A percentile compares a stretch with the other conserved stretches of the same genome.
Evolutionary conservation across 179 eudicot species (phyloP).

Genomic region (Spergularia azorica): DNA sequence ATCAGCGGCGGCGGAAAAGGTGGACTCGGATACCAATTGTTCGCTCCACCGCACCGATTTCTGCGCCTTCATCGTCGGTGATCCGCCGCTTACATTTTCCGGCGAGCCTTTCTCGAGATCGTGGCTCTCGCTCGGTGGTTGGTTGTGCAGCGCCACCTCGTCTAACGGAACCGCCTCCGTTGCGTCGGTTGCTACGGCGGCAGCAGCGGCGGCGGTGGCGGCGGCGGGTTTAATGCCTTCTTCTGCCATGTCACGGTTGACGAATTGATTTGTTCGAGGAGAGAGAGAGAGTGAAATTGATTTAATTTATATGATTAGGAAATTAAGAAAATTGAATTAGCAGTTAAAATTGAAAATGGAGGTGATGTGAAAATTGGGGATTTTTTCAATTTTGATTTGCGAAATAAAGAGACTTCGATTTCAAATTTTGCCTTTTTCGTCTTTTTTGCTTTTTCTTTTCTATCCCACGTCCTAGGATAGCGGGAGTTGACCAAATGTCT

Average conservation of each 20-base stretch:
- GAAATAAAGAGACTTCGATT: too few species aligned
- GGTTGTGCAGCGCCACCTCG: slow-evolving; percentile 9
- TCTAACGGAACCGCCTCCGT: slow-evolving; percentile 20
- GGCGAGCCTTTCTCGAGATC: slow-evolving; percentile 22
- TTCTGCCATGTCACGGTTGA: slow-evolving; percentile 11
- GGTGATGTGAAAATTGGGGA: not conserved
- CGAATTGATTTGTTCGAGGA: not conserved
- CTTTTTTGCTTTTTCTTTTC: too few species aligned
- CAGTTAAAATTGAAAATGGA: not conserved
- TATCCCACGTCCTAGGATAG: too few species aligned
- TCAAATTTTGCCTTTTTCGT: too few species aligned
- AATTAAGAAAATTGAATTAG: not conserved
- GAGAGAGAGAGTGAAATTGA: too few species aligned
- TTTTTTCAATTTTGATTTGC: not conserved
- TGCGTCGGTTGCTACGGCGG: not conserved
- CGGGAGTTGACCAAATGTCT: too few species aligned
- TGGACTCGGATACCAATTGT: slow-evolving; percentile 45
- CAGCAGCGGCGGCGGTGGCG: not conserved
- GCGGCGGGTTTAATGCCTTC: slow-evolving; percentile 19
- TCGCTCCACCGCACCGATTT: slow-evolving; percentile 58
- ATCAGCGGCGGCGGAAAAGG: slow-evolving; percentile 34
- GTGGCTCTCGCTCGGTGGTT: not conserved
- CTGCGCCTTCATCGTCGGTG: slow-evolving; percentile 29
- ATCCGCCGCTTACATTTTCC: slow-evolving; percentile 14
- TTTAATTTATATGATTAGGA: not conserved